Base-by-base conservation (phyloP, 768 basidiomycete species). In the Cystofilobasidium macerans region DNA sequence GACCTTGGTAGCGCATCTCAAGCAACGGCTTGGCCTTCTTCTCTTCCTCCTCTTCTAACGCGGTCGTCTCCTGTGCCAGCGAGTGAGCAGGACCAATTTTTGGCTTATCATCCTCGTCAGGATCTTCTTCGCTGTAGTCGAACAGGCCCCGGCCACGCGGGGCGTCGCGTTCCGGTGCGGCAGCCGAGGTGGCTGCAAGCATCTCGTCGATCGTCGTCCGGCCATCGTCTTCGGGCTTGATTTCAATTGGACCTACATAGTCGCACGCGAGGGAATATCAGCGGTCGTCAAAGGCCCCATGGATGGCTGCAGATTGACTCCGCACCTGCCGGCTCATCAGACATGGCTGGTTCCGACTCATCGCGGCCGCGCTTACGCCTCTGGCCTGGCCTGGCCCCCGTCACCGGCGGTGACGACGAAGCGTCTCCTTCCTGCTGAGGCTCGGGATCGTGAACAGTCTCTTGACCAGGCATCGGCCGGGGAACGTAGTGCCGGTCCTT, bases 21-120 rank as follows among this genome's bases (percentile, higher is more conserved):
- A 67, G 53, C 36, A 60, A 59, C 18, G 65, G 65, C 47, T 67
- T 67, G 60, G 57, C 53, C 30, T 56, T 22, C 56, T 67, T 67
- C 42, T 61, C 56, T 3, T 67, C 65, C 32, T 56, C 57, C 7
- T 26, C 65, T 0, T 33, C 48, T 13, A 1, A 57, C 18, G 26
- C 45, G 22, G 42, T n/a, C n/a, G 1, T 20, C 7, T 7, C 38
- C 18, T 33, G 26, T 13, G 35, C 48, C 48, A 38, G 14, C 38
- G 48, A 48, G 2, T 36, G 14, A 40, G 47, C 33, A 42, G 36
- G 24, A 1, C 28, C 12, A 43, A 48, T 45, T 32, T 61, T 33
- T 28, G 18, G 16, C 48, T 38, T 3, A 12, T 54, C 51, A 14
- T 40, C 48, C 61, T 62, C 48, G 24, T 40, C 51, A 26, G 51